phyloP scores from a whole-genome alignment of 148 eudicot genomes.

The Nepenthes mirabilis region DNA sequence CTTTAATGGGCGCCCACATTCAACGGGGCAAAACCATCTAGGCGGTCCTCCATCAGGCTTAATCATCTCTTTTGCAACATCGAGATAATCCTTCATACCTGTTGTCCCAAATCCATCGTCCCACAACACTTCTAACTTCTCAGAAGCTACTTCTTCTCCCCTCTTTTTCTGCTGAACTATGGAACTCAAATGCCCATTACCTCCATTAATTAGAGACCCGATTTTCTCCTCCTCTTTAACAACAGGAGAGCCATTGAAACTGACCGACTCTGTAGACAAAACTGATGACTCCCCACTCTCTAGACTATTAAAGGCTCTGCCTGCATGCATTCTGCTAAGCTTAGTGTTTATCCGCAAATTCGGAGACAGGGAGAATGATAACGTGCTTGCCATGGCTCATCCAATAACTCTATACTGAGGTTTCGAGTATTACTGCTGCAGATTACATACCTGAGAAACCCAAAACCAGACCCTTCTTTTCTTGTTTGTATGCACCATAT shows the following conservation, averaged over 20 bases:
- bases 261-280: conserved; percentile 24
- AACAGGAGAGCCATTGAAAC: conserved; percentile 26
- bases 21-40: conserved; percentile 85
- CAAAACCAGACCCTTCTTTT: no score
- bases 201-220: conserved; percentile 30
- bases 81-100: conserved; percentile 81
- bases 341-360: conserved; percentile 12
- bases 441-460: no score
- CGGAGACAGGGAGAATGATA: no score
- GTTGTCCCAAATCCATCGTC: conserved; percentile 87
- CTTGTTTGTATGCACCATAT: no score
- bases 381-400: no score
- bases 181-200: conserved; percentile 28
- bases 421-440: no score
- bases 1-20: conserved; percentile 54
- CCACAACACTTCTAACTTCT: conserved; percentile 55
- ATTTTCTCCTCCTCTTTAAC: conserved; percentile 23
- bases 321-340: conserved; percentile 19
- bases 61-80: conserved; percentile 47
- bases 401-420: no score
- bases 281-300: conserved; percentile 26
- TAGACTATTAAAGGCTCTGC: conserved; percentile 21
- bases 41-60: conserved; percentile 86
- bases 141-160: conserved; percentile 10
- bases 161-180: conserved; percentile 11